phyloP scores from a whole-genome alignment of 2,329 filamentous ascomycete genomes.

The Calonectria hongkongensis region DNA sequence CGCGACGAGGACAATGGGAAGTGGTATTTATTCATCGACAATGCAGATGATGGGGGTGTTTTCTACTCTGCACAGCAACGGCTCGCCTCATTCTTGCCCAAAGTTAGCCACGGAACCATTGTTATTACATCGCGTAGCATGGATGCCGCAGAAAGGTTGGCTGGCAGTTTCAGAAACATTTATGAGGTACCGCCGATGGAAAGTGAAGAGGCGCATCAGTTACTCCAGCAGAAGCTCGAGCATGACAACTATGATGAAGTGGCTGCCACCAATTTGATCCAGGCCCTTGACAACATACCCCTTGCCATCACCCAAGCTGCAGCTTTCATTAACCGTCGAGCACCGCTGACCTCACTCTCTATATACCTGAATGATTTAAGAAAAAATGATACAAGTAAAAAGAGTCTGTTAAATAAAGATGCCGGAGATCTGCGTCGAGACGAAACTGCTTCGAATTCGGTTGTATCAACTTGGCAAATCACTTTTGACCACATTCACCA shows the following conservation, averaged over 20 bases:
- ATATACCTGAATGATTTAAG: conserved; percentile 54
- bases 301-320: conserved; percentile 26
- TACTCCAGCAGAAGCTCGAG: conserved; percentile 4
- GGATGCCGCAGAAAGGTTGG: not conserved
- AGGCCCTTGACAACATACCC: conserved; percentile 9
- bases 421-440: conserved; percentile 4
- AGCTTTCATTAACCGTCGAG: conserved; percentile 1
- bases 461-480: conserved; percentile 15
- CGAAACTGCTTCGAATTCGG: not conserved
- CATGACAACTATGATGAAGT: not conserved
- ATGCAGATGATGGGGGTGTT: conserved; percentile 18
- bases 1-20: not conserved
- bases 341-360: conserved; percentile 44
- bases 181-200: conserved; percentile 1
- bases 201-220: not conserved
- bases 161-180: not conserved
- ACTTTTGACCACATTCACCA: conserved; percentile 13
- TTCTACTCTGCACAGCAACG: not conserved
- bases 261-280: not conserved
- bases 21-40: conserved; percentile 31
- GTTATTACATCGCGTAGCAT: conserved; percentile 14
- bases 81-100: not conserved
- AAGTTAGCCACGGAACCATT: conserved; percentile 9
- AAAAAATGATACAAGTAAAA: not conserved
- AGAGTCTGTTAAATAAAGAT: not conserved